Conservation (phyloP, 225 moss, liverwort and hornwort genomes). For the Pseudoscleropodium purum region DNA sequence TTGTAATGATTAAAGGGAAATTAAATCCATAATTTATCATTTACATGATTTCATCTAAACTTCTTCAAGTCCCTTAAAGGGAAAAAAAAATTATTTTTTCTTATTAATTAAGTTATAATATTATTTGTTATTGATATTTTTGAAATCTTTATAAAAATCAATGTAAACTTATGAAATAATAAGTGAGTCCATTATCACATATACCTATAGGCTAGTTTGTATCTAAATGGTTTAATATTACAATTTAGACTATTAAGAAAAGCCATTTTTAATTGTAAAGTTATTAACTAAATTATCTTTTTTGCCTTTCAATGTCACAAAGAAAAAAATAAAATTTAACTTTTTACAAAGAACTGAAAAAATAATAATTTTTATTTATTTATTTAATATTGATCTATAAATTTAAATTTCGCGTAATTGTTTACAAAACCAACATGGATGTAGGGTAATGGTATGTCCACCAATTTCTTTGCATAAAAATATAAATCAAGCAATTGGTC, state of each 20-base stretch:
- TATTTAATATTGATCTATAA: too few species aligned
- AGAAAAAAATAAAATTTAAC: neutral
- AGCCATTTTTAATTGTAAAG: too few species aligned
- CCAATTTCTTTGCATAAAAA: neutral
- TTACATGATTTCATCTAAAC: neutral
- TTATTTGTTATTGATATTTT: neutral
- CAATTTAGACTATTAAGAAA: too few species aligned
- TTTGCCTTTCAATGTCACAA: neutral
- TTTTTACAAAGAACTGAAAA: too few species aligned
- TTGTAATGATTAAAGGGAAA: neutral
- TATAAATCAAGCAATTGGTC: neutral
- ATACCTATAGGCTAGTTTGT: neutral
- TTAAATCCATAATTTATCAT: neutral
- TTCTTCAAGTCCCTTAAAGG: neutral
- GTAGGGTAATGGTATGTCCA: neutral
- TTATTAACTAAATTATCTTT: too few species aligned
- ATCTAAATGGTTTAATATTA: neutral
- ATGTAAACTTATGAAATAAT: rapidly evolving
- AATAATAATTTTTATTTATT: too few species aligned
- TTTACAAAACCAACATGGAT: neutral
- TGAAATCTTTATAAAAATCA: neutral
- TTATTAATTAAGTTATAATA: neutral
- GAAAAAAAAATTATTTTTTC: too few species aligned
- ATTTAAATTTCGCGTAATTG: too few species aligned
- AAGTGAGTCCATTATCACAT: neutral